These are phyloP conservation scores for Populus nigra DNA, from an alignment of 345 rosid species.

Conservation along the genomic window DNA sequence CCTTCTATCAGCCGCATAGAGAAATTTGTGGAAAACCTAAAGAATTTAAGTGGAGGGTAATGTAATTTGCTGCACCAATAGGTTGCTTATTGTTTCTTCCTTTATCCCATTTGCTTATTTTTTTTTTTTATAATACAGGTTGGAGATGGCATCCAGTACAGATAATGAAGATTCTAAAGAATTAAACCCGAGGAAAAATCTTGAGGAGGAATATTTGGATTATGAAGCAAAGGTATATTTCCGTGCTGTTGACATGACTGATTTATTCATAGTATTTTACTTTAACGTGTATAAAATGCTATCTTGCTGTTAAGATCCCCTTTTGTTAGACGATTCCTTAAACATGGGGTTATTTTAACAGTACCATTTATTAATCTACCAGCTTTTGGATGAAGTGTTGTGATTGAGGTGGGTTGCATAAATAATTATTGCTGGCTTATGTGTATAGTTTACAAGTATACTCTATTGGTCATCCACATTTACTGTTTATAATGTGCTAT, in stretches of 20 bases:
- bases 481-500: not conserved
- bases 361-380: not conserved
- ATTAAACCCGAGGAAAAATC: slow-evolving; percentile 67
- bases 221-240: slow-evolving; percentile 77
- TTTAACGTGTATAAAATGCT: not conserved
- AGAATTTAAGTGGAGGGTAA: slow-evolving; percentile 39
- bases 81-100: slow-evolving; percentile 13
- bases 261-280: not conserved
- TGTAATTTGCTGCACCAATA: slow-evolving; percentile 9
- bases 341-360: not conserved
- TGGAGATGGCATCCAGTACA: slow-evolving; percentile 40
- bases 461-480: not conserved
- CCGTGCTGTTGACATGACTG: not conserved
- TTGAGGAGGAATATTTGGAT: slow-evolving; percentile 86
- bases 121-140: slow-evolving; percentile 42
- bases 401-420: not conserved
- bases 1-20: slow-evolving; percentile 68
- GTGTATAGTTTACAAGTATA: not conserved
- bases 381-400: not conserved
- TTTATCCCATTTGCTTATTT: not conserved
- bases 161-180: slow-evolving; percentile 49
- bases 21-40: slow-evolving; percentile 85
- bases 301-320: not conserved
- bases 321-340: not conserved
- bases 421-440: not conserved